Percentiles rank a stretch among this genome's conserved stretches.
phyloP scores from a whole-genome alignment of 2,329 filamentous ascomycete species.

The Talaromyces sp. region DNA sequence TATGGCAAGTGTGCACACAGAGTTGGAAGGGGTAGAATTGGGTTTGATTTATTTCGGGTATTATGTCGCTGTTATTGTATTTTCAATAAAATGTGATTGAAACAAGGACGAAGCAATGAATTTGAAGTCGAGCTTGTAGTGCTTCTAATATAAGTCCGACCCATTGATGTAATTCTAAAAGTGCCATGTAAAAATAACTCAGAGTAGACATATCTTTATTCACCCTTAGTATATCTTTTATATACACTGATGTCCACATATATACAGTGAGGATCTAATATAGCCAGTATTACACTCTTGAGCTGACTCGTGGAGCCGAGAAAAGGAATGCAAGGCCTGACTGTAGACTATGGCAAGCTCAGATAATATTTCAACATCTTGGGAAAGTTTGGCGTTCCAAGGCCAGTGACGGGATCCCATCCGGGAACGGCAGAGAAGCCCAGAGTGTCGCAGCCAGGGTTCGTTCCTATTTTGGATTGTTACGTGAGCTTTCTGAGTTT shows the following conservation, averaged over 20 bases:
- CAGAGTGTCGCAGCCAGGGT: conserved; percentile 10
- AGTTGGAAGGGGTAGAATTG: neutral
- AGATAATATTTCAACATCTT: conserved; percentile 16
- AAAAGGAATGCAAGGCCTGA: neutral
- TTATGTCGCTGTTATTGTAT: neutral
- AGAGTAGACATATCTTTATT: neutral
- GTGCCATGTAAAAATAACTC: neutral
- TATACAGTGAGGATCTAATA: neutral
- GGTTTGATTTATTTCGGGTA: neutral
- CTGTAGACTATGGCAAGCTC: conserved; percentile 4
- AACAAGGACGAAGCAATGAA: neutral
- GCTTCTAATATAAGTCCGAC: neutral
- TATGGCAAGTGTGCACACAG: neutral
- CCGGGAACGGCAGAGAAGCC: conserved; percentile 20
- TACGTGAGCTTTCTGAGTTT: neutral
- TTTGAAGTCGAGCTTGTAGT: neutral
- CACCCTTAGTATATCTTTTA: neutral
- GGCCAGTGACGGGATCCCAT: conserved; percentile 33
- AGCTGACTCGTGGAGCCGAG: neutral
- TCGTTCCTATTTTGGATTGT: conserved; percentile 7
- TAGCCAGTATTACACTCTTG: neutral
- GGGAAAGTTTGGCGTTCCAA: conserved; percentile 30
- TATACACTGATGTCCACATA: neutral
- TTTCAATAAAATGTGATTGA: neutral
- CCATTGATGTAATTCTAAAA: neutral